Conservation (phyloP, 1,284 basidiomycete genomes). For the Leccinum griseonigrum region DNA sequence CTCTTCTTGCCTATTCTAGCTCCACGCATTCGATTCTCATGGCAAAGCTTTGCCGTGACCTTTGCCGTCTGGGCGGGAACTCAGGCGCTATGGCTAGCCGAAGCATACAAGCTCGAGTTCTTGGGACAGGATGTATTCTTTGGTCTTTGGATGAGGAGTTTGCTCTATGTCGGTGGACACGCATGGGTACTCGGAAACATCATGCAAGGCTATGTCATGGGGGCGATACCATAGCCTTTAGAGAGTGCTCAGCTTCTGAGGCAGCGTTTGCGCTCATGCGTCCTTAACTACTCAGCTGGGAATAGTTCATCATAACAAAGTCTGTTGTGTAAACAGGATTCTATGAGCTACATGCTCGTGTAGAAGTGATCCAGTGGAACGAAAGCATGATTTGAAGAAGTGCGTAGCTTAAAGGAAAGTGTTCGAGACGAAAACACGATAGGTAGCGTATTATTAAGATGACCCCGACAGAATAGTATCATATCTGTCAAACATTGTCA, state of each 20-base stretch:
- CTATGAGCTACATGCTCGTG: conserved; percentile 20
- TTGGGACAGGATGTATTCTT: conserved; percentile 72
- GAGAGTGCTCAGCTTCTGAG: not conserved
- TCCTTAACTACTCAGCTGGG: not conserved
- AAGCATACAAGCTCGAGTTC: conserved; percentile 90
- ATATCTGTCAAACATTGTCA: conserved; percentile 29
- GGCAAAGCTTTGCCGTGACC: conserved; percentile 28
- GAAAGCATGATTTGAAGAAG: conserved; percentile 18
- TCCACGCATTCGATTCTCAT: conserved; percentile 58
- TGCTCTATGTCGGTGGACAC: conserved; percentile 73
- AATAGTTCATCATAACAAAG: not conserved
- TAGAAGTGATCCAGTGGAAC: conserved; percentile 9
- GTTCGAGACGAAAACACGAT: conserved; percentile 15
- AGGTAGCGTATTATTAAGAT: conserved; percentile 23
- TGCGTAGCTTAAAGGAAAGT: conserved; percentile 12
- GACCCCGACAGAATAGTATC: conserved; percentile 10
- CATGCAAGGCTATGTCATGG: conserved; percentile 48
- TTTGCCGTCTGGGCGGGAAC: conserved; percentile 70
- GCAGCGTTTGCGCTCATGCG: not conserved
- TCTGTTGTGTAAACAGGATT: conserved; percentile 22
- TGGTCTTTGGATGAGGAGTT: conserved; percentile 74
- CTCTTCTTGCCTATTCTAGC: conserved; percentile 86
- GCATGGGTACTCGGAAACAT: conserved; percentile 71
- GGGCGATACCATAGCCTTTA: not conserved
- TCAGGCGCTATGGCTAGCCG: conserved; percentile 83